Base-by-base conservation (phyloP, 108 stramenopile species). In the Aurantiochytrium sp. region DNA sequence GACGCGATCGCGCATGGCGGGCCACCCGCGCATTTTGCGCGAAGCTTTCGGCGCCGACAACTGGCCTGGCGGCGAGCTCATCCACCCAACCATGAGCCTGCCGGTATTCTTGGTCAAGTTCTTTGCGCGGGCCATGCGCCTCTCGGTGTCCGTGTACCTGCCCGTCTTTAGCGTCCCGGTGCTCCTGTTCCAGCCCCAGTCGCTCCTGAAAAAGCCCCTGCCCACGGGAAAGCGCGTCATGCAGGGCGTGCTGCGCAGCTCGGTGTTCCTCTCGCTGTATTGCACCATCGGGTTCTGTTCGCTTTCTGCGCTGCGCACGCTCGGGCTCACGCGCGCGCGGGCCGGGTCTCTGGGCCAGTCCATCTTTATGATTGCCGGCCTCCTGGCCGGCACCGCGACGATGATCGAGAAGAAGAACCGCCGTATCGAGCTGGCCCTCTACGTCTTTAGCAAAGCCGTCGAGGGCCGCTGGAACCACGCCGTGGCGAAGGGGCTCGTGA, bases 381-480 rank as follows among this genome's bases (percentile, higher is more conserved):
- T 81, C 22, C 10, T 8, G 41, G 69, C 69, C 4, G 69, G 69
- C 41, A 4, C 22, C 6, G 42, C 42, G 24, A 81, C 69, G 17
- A 32, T 45, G 69, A 81, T 81, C 10, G 69, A 81, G 36, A 81
- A 81, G 42, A 81, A 81, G 42, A n/a, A n/a, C 10, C 37, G 69
- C 22, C 37, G 69, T 4, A 81, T 81, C 22, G 69, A 81, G 22
- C 42, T 81, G 8, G 69, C 69, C 5, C 69, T 81, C 37, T 81
- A 81, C 22, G 69, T 81, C 27, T n/a, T 45, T 27, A 81, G 69
- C 69, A 81, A 81, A 22, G 69, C 69, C 22, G 41, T 81, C 24
- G 69, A 81, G 22, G 69, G 41, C 22, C 69, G 69, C 10, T 81
- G 69, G 69, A 81, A 81, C 42, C 22, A 81, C 17, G 41, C 22